Evolutionary conservation across 2,329 filamentous ascomycete species (phyloP).

Genomic region (Phyllosticta paracitricarpa): DNA sequence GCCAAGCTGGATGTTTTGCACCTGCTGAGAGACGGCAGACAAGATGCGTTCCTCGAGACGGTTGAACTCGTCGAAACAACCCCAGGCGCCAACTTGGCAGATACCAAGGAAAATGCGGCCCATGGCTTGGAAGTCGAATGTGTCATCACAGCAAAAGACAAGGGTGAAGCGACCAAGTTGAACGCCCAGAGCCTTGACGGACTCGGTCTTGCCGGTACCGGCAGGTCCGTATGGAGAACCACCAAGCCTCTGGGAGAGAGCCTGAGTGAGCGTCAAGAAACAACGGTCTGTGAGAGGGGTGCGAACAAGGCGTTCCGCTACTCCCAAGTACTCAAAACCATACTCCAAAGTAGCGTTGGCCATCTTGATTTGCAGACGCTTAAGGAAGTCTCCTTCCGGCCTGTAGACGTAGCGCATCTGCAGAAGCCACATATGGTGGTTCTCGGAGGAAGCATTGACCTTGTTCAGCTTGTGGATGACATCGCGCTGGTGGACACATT

Average conservation of each 20-base stretch:
- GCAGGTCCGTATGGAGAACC: constrained; percentile 96
- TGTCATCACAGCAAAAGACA: constrained; percentile 99
- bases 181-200: constrained; percentile 92
- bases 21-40: constrained; percentile 96
- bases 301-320: constrained; percentile 88
- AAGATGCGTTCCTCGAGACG: constrained; percentile 95
- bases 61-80: constrained; percentile 99
- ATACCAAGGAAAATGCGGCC: constrained; percentile 98
- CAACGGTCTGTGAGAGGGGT: constrained; percentile 96
- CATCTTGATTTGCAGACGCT: constrained; percentile 87
- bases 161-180: constrained; percentile 95
- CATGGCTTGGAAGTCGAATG: constrained; percentile 99
- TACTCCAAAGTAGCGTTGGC: constrained; percentile 93
- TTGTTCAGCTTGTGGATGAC: constrained; percentile 78
- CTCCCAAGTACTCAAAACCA: constrained; percentile 95
- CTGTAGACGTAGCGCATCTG: constrained; percentile 95
- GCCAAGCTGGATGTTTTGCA: constrained; percentile 97
- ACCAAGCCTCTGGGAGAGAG: constrained; percentile 85
- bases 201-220: constrained; percentile 97
- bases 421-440: constrained; percentile 84
- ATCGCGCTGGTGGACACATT: constrained; percentile 96
- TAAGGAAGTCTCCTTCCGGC: constrained; percentile 67
- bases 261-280: constrained; percentile 95
- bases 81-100: constrained; percentile 97
- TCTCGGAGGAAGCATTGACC: constrained; percentile 61